Evolutionary conservation across 2,329 filamentous ascomycete species (phyloP), one percentile per base, ranked within the genome.

Genomic region (Huntiella omanensis): DNA sequence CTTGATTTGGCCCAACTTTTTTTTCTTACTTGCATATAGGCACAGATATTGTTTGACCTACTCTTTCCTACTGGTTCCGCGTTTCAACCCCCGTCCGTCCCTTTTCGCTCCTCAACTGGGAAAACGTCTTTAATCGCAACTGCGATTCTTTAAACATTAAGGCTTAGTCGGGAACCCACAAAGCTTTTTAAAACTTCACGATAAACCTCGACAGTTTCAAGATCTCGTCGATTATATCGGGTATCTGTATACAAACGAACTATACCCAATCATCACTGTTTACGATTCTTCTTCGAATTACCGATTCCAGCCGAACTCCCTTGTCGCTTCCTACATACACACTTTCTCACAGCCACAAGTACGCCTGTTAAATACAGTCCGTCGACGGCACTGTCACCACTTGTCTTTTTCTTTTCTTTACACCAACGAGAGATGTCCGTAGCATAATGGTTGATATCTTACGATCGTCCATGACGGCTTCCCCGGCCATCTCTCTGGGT

Each of bases 401-500:
- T 11, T 10, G 11, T 16, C 3, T 16, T 22, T 8, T 22, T 22
- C 17, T 15, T 15, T 28, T 28, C 22, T 28, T 28, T 28, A 28
- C 22, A 28, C 8, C 22, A 28, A 28, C 22, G 22, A 28, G 22
- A 28, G 22, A 28, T 28, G 22, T 28, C 22, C 22, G 22, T 28
- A 28, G 22, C 22, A 28, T 28, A 49, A 49, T 49, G 48, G 48
- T 44, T 4, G 48, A 46, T 17, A 36, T 47, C 37, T 36, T 33
- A 15, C 48, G 35, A 34, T 35, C 15, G 28, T 33, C 37, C 13
- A 42, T 41, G 19, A 36, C 48, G 28, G 44, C 54, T 40, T 55
- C 60, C 43, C 55, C 57, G 39, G 52, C 52, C 22, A 59, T 60
- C 35, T 64, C 62, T 5, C 56, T 64, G 46, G 52, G 56, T 50